Conservation (phyloP, 2,329 filamentous ascomycete genomes). For the Sclerotinia borealis region DNA sequence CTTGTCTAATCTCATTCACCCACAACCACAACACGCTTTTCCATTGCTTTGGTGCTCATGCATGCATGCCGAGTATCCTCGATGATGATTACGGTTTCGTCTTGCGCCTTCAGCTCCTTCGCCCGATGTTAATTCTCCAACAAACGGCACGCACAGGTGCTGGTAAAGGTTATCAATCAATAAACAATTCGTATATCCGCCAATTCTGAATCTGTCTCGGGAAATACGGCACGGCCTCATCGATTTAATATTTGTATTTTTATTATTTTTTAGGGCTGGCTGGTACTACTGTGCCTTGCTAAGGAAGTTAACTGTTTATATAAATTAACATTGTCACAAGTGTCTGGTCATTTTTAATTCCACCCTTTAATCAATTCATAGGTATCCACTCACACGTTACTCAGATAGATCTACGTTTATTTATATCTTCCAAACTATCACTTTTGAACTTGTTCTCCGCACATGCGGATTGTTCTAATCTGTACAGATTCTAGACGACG, state of each 20-base stretch:
- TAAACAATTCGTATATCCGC: not conserved
- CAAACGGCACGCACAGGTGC: slow-evolving; percentile 10
- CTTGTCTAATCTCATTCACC: not conserved
- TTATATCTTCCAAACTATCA: not conserved
- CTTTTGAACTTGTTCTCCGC: not conserved
- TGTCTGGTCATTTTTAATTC: not conserved
- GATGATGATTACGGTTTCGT: not conserved
- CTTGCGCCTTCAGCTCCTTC: not conserved
- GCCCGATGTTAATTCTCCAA: not conserved
- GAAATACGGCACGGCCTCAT: not conserved
- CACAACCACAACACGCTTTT: not conserved
- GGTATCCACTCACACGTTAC: not conserved
- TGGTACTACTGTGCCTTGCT: not conserved
- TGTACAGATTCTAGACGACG: not conserved
- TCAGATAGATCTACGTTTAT: not conserved
- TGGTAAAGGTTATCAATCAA: not conserved
- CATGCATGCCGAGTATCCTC: not conserved
- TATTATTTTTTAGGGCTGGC: not conserved
- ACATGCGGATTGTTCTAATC: not conserved
- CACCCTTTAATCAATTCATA: not conserved
- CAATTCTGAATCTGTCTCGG: not conserved
- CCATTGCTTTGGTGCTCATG: not conserved
- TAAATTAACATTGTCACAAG: not conserved
- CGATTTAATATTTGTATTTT: not conserved
- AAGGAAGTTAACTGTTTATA: not conserved